These are phyloP conservation scores for Cryphonectria parasitica DNA, from an alignment of 2,329 filamentous ascomycete species.

Conservation along the genomic window DNA sequence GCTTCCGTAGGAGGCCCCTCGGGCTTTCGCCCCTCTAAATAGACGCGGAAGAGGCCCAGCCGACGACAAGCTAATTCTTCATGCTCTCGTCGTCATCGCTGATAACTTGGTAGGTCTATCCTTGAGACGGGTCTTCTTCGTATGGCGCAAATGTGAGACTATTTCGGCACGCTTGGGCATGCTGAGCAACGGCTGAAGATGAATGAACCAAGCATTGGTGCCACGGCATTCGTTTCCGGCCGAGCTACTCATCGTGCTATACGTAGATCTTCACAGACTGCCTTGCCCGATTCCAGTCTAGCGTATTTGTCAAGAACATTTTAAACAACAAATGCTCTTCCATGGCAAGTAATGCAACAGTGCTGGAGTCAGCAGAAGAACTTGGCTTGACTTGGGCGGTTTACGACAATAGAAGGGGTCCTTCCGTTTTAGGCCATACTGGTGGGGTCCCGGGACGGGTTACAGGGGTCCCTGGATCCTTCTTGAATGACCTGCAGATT, in stretches of 20 bases:
- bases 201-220: not conserved
- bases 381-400: not conserved
- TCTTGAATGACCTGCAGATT: not conserved
- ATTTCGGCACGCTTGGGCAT: not conserved
- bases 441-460: not conserved
- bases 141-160: not conserved
- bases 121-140: not conserved
- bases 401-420: not conserved
- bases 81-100: conserved; percentile 5
- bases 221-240: not conserved
- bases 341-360: not conserved
- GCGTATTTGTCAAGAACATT: not conserved
- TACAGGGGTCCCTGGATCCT: not conserved
- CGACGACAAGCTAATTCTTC: not conserved
- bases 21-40: conserved; percentile 7
- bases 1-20: not conserved
- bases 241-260: not conserved
- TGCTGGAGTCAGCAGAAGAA: too few species aligned
- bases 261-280: not conserved
- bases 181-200: not conserved
- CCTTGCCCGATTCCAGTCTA: not conserved
- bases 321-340: not conserved
- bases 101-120: not conserved
- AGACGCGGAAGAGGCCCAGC: conserved; percentile 3
- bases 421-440: not conserved